These are phyloP conservation scores for Polytrichum formosum DNA, from an alignment of 225 moss, liverwort and hornwort species.

Conservation along the genomic window DNA sequence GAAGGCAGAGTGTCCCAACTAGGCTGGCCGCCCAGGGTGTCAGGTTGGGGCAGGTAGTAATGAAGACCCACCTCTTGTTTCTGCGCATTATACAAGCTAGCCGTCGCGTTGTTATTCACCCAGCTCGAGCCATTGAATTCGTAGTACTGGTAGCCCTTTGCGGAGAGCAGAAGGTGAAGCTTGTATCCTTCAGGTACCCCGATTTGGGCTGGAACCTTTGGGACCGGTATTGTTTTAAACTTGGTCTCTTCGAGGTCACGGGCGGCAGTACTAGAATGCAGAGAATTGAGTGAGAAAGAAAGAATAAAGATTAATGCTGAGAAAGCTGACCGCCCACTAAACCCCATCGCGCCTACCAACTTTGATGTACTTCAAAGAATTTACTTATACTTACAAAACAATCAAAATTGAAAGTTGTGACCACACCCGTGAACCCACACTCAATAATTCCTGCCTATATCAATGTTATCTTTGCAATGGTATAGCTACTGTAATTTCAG, in stretches of 20 bases:
- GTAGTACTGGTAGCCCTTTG: conserved; percentile 35
- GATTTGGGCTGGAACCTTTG: conserved; percentile 9
- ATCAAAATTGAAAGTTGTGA: too few relatives aligned
- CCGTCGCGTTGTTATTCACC: conserved; percentile 14
- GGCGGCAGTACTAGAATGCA: not conserved
- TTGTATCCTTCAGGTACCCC: conserved; percentile 18
- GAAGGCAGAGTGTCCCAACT: conserved; percentile 24
- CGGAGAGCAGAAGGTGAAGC: conserved; percentile 20
- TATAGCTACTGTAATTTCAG: too few relatives aligned
- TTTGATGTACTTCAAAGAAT: too few relatives aligned
- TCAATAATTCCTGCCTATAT: too few relatives aligned
- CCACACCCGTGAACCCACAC: too few relatives aligned
- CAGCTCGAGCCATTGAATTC: conserved; percentile 31
- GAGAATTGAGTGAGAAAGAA: too few relatives aligned
- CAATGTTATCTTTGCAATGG: too few relatives aligned
- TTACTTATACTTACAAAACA: too few relatives aligned
- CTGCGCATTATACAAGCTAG: conserved; percentile 16
- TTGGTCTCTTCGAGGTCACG: conserved; percentile 4
- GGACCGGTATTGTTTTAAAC: not conserved
- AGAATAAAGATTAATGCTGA: too few relatives aligned
- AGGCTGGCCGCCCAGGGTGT: conserved; percentile 22
- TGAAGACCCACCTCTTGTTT: conserved; percentile 25
- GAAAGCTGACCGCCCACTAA: too few relatives aligned
- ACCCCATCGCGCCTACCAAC: too few relatives aligned
- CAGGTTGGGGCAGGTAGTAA: conserved; percentile 15